phyloP scores from a whole-genome alignment of 2,329 filamentous ascomycete genomes.

The Blastomyces emzantsi region DNA sequence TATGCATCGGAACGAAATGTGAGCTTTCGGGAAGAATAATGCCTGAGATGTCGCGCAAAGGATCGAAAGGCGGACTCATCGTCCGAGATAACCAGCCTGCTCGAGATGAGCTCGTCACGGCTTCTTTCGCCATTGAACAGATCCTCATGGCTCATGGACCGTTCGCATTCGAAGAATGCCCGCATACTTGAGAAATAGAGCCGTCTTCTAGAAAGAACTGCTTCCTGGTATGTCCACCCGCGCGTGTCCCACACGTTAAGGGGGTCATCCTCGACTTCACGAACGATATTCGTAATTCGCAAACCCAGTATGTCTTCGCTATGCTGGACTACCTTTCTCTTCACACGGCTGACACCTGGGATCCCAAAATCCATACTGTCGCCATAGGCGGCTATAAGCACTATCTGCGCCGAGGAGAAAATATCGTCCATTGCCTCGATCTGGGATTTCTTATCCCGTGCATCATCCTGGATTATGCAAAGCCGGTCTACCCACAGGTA shows the following conservation, averaged over 20 bases:
- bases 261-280: neutral
- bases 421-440: slow-evolving; percentile 2
- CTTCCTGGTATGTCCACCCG: slow-evolving; percentile 5
- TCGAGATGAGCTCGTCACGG: neutral
- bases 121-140: neutral
- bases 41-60: slow-evolving; percentile 2
- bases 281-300: slow-evolving; percentile 2
- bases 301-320: neutral
- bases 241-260: neutral
- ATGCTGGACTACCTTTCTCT: neutral
- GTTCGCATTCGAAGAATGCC: neutral
- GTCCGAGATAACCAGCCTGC: neutral
- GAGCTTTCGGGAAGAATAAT: slow-evolving; percentile 4
- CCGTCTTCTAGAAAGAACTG: neutral
- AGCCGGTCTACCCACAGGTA: slow-evolving; percentile 2
- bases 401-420: neutral
- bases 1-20: slow-evolving; percentile 1
- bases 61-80: neutral
- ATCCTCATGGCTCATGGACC: slow-evolving; percentile 1
- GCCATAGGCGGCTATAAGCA: neutral
- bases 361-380: slow-evolving; percentile 2
- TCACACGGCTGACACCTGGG: neutral
- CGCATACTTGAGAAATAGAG: slow-evolving; percentile 3
- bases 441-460: neutral
- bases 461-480: slow-evolving; percentile 5